Evolutionary conservation across 352 stramenopile species (phyloP).

Genomic region (Thalassiosira pacifica): DNA sequence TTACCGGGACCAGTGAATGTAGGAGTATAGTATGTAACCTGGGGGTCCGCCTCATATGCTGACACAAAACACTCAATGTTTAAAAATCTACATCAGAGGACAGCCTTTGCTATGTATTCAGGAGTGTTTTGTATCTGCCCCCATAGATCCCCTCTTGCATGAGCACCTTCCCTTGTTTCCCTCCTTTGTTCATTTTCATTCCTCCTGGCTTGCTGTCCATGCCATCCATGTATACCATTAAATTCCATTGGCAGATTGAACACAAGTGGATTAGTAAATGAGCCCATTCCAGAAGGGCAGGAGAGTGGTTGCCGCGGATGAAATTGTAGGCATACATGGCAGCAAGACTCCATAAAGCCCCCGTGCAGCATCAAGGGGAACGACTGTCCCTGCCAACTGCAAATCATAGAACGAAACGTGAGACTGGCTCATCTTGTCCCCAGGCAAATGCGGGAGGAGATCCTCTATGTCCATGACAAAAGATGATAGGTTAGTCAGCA

Average conservation of each 20-base stretch:
- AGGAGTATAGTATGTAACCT: slow-evolving; percentile 10
- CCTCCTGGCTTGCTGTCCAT: neutral
- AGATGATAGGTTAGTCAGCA: too few relatives aligned
- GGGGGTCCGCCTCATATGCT: slow-evolving; percentile 29
- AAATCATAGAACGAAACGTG: slow-evolving; percentile 26
- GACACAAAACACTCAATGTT: slow-evolving; percentile 17
- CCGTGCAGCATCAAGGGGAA: slow-evolving; percentile 32
- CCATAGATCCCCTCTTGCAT: too few relatives aligned
- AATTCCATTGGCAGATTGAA: slow-evolving; percentile 15
- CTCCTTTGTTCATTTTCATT: too few relatives aligned
- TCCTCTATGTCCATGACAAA: slow-evolving; percentile 32
- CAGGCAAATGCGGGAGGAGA: slow-evolving; percentile 22
- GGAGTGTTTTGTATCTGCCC: slow-evolving; percentile 3
- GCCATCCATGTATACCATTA: neutral
- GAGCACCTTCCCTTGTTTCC: too few relatives aligned
- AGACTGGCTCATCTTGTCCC: neutral
- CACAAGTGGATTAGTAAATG: slow-evolving; percentile 13
- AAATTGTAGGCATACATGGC: slow-evolving; percentile 8
- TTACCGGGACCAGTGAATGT: neutral
- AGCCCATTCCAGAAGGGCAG: slow-evolving; percentile 22
- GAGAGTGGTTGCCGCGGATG: slow-evolving; percentile 27
- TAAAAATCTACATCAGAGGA: neutral
- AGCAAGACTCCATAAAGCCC: slow-evolving; percentile 30
- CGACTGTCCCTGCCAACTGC: neutral
- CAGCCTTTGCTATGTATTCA: slow-evolving; percentile 3